phyloP scores from a whole-genome alignment of 345 rosid genomes.

The Hirschfeldia incana region DNA sequence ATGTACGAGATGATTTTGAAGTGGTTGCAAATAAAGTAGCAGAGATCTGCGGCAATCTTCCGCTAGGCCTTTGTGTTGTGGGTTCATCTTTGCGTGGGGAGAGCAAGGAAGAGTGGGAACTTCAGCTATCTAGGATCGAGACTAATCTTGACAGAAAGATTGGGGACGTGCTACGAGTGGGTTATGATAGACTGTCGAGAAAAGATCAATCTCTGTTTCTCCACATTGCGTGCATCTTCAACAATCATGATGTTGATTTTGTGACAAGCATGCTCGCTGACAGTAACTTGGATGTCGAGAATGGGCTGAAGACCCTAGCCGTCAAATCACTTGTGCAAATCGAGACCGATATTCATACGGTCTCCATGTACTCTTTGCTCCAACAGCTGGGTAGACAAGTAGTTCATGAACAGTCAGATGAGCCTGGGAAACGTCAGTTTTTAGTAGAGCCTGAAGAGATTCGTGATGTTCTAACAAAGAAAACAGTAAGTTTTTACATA shows the following conservation, averaged over 20 bases:
- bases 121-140: no score
- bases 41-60: slow-evolving; percentile 25
- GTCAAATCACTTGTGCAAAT: slow-evolving; percentile 30
- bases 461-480: slow-evolving; percentile 6
- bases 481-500: slow-evolving; percentile 11
- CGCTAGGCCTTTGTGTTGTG: slow-evolving; percentile 16
- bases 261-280: slow-evolving; percentile 2
- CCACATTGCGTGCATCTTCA: slow-evolving; percentile 41
- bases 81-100: no score
- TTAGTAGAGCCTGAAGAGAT: slow-evolving; percentile 21
- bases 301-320: not conserved
- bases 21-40: not conserved
- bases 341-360: no score
- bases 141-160: slow-evolving; percentile 14
- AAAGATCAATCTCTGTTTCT: slow-evolving; percentile 29
- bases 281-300: not conserved
- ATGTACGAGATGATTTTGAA: not conserved
- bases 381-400: slow-evolving; percentile 29
- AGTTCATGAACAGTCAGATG: slow-evolving; percentile 16
- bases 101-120: no score
- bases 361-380: slow-evolving; percentile 31
- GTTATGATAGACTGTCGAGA: slow-evolving; percentile 32
- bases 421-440: slow-evolving; percentile 14
- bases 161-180: slow-evolving; percentile 3
- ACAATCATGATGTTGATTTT: not conserved